These are phyloP conservation scores for Sanghuangporus sanghuang DNA, from an alignment of 1,284 basidiomycete species.

Conservation along the genomic window DNA sequence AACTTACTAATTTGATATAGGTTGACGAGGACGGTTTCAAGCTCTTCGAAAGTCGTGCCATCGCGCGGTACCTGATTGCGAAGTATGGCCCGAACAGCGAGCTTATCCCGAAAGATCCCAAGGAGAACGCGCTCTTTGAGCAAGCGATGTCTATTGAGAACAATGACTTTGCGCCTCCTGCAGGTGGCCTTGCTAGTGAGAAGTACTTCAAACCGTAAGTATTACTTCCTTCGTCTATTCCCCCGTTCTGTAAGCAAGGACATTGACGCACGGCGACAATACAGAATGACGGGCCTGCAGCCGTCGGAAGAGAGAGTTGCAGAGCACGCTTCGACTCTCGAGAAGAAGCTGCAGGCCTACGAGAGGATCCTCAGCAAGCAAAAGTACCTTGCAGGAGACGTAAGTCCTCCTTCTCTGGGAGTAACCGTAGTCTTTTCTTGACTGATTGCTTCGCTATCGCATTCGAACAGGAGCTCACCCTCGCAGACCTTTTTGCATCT, in stretches of 20 bases:
- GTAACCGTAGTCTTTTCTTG: not conserved
- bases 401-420: constrained; percentile 20
- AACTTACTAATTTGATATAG: not conserved
- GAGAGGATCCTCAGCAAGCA: constrained; percentile 41
- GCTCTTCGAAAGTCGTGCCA: constrained; percentile 31
- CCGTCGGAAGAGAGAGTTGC: constrained; percentile 26
- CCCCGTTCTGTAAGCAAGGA: too few relatives aligned
- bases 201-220: constrained; percentile 25
- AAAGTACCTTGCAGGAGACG: constrained; percentile 42
- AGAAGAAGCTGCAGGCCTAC: constrained; percentile 38
- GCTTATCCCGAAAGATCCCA: constrained; percentile 23
- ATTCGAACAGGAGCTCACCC: not conserved
- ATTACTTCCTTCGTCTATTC: not conserved
- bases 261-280: too few relatives aligned
- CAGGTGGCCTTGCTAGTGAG: constrained; percentile 24
- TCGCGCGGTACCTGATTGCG: constrained; percentile 27
- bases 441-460: not conserved
- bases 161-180: constrained; percentile 28
- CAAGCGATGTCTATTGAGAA: constrained; percentile 30
- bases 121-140: constrained; percentile 29
- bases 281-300: constrained; percentile 8
- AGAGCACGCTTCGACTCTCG: constrained; percentile 25
- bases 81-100: constrained; percentile 23
- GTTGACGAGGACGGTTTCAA: constrained; percentile 20
- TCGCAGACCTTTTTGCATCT: constrained; percentile 13